Evolutionary conservation across 306 rosid genomes (phyloP), one percentile per base, ranked within the genome.

Genomic region (Corylus heterophylla): DNA sequence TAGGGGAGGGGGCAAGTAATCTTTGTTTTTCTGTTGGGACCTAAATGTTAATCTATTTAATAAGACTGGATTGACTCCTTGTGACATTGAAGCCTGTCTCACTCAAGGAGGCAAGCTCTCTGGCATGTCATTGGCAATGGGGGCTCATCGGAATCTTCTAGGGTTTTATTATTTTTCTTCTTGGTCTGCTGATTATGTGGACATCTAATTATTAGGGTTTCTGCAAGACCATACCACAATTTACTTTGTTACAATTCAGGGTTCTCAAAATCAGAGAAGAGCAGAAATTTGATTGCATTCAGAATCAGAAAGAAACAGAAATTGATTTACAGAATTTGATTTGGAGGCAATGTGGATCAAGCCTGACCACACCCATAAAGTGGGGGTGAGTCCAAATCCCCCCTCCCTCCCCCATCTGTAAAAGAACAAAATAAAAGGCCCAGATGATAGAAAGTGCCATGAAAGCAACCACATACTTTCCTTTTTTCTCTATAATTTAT

Each of bases 391-490:
- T 80, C 88, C 83, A 77, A 85, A 85, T 12, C 67, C 6, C 63
- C 69, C 35, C 67, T 25, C 35, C 35, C 35, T 2, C 31, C 35
- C 35, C 69, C 35, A 54, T 35, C 45, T 42, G 13, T 58, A 67
- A 73, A 63, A 77, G 47, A 73, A 59, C 76, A 74, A 82, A 83
- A 75, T 77, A 49, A 47, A 78, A 74, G 85, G 81, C 80, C 71
- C 80, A 77, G 74, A 79, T 76, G 84, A 83, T 78, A 31, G 84
- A 87, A 88, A 85, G 89, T 76, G 96, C 80, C 52, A 83, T 79
- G 83, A 87, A 91, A 91, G 82, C 89, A 81, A 83, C 86, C 92
- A 88, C 89, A 83, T 91, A 94, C 82, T 50, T 75, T 74, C 18
- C 69, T 52, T 27, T 56, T 20, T 81, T 22, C 55, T 67, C 80